These are phyloP conservation scores for Trichoderma simmonsii DNA, from an alignment of 2,329 filamentous ascomycete species.

Conservation along the genomic window DNA sequence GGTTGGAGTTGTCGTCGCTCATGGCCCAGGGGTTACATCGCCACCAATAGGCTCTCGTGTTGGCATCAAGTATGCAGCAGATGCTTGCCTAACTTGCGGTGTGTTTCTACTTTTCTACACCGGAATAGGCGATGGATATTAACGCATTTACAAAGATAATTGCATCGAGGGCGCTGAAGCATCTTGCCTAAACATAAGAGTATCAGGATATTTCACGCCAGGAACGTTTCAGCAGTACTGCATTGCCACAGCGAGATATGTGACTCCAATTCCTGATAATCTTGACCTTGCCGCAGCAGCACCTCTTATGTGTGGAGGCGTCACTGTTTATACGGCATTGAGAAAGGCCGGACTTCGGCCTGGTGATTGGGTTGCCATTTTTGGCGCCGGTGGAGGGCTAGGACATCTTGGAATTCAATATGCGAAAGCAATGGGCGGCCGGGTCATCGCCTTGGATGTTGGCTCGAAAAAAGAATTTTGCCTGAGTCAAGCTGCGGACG, in stretches of 20 bases:
- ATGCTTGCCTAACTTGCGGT: neutral
- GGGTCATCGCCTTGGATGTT: conserved; percentile 29
- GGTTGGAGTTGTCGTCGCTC: neutral
- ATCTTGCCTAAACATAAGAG: neutral
- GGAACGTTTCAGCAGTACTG: neutral
- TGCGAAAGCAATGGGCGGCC: conserved; percentile 29
- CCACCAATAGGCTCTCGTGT: neutral
- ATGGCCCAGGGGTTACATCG: neutral
- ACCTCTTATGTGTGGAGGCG: neutral
- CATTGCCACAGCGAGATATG: neutral
- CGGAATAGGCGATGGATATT: neutral
- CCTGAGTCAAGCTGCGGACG: neutral
- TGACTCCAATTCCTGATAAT: neutral
- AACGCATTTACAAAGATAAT: neutral
- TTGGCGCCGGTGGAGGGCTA: conserved; percentile 29
- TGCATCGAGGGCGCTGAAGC: neutral
- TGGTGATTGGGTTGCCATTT: neutral
- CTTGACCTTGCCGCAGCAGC: neutral
- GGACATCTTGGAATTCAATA: conserved; percentile 31
- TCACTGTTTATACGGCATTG: neutral
- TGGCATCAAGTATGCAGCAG: neutral
- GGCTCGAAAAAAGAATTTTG: conserved; percentile 18
- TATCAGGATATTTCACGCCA: neutral
- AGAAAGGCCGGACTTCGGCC: neutral
- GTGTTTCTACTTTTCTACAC: neutral